Evolutionary conservation across 2,329 filamentous ascomycete genomes (phyloP).

Genomic region (Fusarium sororula): DNA sequence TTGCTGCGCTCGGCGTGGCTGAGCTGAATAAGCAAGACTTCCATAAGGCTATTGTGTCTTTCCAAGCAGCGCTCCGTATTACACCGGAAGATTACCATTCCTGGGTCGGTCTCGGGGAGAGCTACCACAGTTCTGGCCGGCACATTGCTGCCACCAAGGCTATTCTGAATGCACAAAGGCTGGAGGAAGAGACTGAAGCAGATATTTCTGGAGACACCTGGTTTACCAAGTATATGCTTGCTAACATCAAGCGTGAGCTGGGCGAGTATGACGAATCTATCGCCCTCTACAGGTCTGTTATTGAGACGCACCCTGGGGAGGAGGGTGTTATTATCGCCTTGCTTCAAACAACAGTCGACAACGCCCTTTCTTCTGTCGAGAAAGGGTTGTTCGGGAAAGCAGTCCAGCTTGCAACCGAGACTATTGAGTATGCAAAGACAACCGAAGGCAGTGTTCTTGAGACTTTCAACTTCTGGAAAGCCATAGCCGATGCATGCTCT

Average conservation of each 20-base stretch:
- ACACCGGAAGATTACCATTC: slow-evolving; percentile 90
- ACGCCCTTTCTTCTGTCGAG: slow-evolving; percentile 78
- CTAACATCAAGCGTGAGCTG: slow-evolving; percentile 91
- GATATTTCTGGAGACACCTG: slow-evolving; percentile 74
- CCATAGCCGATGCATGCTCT: slow-evolving; percentile 86
- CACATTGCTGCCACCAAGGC: slow-evolving; percentile 95
- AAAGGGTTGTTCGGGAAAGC: slow-evolving; percentile 89
- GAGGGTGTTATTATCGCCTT: slow-evolving; percentile 89
- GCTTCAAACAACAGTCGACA: slow-evolving; percentile 88
- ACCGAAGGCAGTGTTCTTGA: slow-evolving; percentile 69
- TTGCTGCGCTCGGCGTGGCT: slow-evolving; percentile 90
- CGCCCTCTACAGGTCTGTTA: slow-evolving; percentile 76
- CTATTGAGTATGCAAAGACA: slow-evolving; percentile 72
- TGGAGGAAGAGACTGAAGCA: slow-evolving; percentile 69
- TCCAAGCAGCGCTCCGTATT: slow-evolving; percentile 87
- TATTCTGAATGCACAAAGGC: slow-evolving; percentile 82
- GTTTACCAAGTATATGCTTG: slow-evolving; percentile 97
- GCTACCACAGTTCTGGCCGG: slow-evolving; percentile 91
- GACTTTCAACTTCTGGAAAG: slow-evolving; percentile 96
- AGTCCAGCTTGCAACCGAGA: slow-evolving; percentile 72
- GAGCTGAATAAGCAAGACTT: slow-evolving; percentile 96
- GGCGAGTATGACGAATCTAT: slow-evolving; percentile 90
- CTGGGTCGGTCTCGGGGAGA: slow-evolving; percentile 96
- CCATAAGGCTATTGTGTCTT: slow-evolving; percentile 86
- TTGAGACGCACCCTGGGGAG: slow-evolving; percentile 74